A percentile compares a stretch with the other conserved stretches of the same genome.
phyloP scores from a whole-genome alignment of 345 rosid genomes.

The Crucihimalaya himalaica region DNA sequence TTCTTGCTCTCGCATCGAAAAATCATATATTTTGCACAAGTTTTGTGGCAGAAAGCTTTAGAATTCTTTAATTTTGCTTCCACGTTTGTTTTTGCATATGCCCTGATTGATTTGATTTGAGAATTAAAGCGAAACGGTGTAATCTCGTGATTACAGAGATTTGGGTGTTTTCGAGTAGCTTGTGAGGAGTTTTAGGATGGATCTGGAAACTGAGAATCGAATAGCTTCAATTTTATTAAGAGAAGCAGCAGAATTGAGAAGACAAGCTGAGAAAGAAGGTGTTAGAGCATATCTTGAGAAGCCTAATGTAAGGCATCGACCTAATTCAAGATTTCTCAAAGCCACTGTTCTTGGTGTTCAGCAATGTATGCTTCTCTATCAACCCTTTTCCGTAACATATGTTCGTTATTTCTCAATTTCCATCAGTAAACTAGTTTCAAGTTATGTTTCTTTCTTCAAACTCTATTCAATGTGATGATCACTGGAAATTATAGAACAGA shows the following conservation, averaged over 20 bases:
- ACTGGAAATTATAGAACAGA: background rate
- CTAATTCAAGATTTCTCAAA: constrained; percentile 84
- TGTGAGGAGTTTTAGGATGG: constrained; percentile 52
- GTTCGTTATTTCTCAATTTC: background rate
- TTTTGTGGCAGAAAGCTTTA: background rate
- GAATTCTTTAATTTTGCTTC: background rate
- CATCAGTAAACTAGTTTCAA: constrained; percentile 1
- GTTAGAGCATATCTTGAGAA: constrained; percentile 66
- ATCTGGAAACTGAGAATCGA: constrained; percentile 80
- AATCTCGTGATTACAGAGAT: background rate
- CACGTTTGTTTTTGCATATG: background rate
- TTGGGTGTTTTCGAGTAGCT: background rate
- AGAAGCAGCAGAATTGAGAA: constrained; percentile 78
- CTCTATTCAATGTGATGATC: background rate
- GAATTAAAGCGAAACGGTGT: background rate
- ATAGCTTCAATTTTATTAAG: constrained; percentile 74
- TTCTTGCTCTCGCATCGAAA: constrained; percentile 10
- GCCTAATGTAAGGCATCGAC: constrained; percentile 64
- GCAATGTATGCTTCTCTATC: constrained; percentile 53
- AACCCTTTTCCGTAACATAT: background rate
- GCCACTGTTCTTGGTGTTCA: constrained; percentile 94
- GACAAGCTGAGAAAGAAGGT: constrained; percentile 74
- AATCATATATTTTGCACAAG: background rate
- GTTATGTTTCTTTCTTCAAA: background rate
- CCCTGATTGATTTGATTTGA: background rate